Evolutionary conservation across 2,329 filamentous ascomycete species (phyloP).

Genomic region (Leptosphaerulina australis): DNA sequence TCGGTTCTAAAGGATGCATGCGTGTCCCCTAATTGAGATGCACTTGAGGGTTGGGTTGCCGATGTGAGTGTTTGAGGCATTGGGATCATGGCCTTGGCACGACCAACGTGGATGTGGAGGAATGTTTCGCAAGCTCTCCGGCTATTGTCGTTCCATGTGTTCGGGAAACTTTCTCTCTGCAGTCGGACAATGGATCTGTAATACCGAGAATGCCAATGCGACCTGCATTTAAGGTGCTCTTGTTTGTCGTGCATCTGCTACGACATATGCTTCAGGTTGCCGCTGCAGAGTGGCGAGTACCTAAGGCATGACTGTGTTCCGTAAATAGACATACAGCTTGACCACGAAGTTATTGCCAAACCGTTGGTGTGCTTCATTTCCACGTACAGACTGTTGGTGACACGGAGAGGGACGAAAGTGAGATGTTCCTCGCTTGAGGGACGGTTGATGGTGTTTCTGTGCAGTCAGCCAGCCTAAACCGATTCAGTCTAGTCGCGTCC

Average conservation of each 20-base stretch:
- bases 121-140: constrained; percentile 3
- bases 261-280: constrained; percentile 10
- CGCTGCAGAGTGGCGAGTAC: constrained; percentile 2
- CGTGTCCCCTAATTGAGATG: too few relatives aligned
- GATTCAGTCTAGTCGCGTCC: constrained; percentile 6
- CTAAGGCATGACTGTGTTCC: constrained; percentile 7
- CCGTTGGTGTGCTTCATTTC: constrained; percentile 8
- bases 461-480: neutral
- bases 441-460: neutral
- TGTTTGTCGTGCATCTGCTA: constrained; percentile 13
- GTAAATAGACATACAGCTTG: constrained; percentile 2
- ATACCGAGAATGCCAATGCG: neutral
- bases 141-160: too few relatives aligned
- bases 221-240: constrained; percentile 7
- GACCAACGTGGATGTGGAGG: neutral
- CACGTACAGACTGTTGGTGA: neutral
- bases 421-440: neutral
- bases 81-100: constrained; percentile 4
- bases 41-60: neutral
- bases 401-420: constrained; percentile 7
- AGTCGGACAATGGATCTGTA: neutral
- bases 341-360: neutral
- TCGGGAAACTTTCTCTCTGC: neutral
- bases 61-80: constrained; percentile 5
- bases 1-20: too few relatives aligned